A percentile compares a stretch with the other conserved stretches of the same genome.
Evolutionary conservation across 202 grass and related monocot genomes (phyloP).

Genomic region (Setaria viridis): DNA sequence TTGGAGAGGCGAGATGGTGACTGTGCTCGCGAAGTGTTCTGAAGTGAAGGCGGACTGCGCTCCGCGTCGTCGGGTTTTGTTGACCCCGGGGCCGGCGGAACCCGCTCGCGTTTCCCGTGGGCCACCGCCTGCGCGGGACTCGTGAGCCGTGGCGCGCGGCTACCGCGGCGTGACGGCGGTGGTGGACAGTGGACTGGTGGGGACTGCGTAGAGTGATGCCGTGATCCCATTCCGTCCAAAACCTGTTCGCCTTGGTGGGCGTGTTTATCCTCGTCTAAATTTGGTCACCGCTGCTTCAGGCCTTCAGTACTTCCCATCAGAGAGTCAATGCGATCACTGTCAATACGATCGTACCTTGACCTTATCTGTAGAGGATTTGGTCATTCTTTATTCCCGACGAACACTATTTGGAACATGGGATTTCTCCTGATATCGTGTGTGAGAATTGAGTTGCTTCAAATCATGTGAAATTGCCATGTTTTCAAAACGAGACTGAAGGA

Average conservation of each 20-base stretch:
- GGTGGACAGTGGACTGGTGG: neutral
- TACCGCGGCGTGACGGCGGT: neutral
- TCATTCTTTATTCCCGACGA: neutral
- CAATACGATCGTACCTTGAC: no score
- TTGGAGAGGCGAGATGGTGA: constrained; percentile 14
- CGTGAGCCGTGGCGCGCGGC: neutral
- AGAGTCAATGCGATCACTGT: neutral
- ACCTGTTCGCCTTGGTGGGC: neutral
- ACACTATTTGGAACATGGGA: neutral
- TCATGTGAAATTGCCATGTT: neutral
- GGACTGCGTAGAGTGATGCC: neutral
- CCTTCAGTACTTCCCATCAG: neutral
- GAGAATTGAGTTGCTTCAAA: neutral
- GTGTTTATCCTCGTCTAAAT: neutral
- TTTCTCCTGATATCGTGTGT: neutral
- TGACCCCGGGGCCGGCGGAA: neutral
- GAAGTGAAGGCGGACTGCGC: neutral
- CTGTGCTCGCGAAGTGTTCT: neutral
- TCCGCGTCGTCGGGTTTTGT: constrained; percentile 1
- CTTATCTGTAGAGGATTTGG: neutral
- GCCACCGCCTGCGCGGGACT: neutral
- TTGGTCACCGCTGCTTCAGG: neutral
- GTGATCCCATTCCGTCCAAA: neutral
- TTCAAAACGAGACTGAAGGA: no score
- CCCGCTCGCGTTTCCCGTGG: neutral